Percentiles rank a stretch among this genome's conserved stretches.
These are phyloP conservation scores for Nitzschia sp. DNA, from an alignment of 108 stramenopile genomes.

Conservation along the genomic window DNA sequence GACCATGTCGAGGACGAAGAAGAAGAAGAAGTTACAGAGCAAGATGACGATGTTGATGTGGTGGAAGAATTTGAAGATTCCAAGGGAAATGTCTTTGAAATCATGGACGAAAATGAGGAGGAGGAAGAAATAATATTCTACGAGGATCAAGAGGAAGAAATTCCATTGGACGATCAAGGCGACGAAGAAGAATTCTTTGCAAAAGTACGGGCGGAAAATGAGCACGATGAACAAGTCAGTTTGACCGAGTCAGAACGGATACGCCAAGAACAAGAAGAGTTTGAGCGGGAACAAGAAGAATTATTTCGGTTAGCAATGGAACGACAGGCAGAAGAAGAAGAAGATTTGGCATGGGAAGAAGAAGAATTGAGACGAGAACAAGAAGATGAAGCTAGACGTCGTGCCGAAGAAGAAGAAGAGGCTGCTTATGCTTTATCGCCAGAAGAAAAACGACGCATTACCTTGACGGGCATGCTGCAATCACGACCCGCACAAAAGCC, in stretches of 20 bases:
- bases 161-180: neutral
- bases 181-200: slow-evolving; percentile 18
- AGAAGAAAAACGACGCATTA: neutral
- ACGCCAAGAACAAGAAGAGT: neutral
- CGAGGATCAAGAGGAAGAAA: neutral
- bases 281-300: slow-evolving; percentile 16
- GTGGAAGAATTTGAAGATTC: neutral
- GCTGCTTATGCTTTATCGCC: neutral
- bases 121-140: neutral
- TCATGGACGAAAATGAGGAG: neutral
- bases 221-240: neutral
- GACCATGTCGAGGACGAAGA: slow-evolving; percentile 8
- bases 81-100: neutral
- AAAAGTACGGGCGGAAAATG: neutral
- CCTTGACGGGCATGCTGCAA: neutral
- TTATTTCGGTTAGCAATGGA: slow-evolving; percentile 1
- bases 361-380: slow-evolving; percentile 1
- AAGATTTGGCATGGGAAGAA: slow-evolving; percentile 19
- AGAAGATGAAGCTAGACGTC: slow-evolving; percentile 3
- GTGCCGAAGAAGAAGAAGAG: slow-evolving; percentile 10
- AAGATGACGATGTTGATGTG: slow-evolving; percentile 7
- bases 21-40: neutral
- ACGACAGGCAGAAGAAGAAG: slow-evolving; percentile 18
- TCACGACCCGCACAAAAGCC: slow-evolving; percentile 1
- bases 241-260: neutral